Evolutionary conservation across 192 early-diverging fungal species (phyloP).

Genomic region (Umbelopsis sp.): DNA sequence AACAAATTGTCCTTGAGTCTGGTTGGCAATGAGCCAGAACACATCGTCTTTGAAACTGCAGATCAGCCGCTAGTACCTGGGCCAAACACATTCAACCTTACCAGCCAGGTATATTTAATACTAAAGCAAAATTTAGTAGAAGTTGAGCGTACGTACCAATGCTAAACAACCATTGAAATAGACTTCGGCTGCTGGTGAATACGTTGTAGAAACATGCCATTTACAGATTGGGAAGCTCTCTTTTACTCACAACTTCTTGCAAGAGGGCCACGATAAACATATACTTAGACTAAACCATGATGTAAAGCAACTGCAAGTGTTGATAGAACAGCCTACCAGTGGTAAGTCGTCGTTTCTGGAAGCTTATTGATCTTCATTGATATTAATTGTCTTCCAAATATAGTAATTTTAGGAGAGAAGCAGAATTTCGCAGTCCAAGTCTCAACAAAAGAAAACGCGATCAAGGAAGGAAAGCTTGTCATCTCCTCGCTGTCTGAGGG

Average conservation of each 20-base stretch:
- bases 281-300: slow-evolving; percentile 52
- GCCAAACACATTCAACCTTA: slow-evolving; percentile 51
- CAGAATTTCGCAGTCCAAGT: slow-evolving; percentile 44
- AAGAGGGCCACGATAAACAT: slow-evolving; percentile 53
- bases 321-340: slow-evolving; percentile 38
- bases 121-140: background rate
- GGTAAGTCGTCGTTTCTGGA: slow-evolving; percentile 18
- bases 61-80: slow-evolving; percentile 54
- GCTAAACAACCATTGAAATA: slow-evolving; percentile 20
- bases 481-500: slow-evolving; percentile 44
- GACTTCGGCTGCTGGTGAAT: slow-evolving; percentile 63
- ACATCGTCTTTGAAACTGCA: slow-evolving; percentile 50
- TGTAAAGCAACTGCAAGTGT: slow-evolving; percentile 38
- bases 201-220: slow-evolving; percentile 54
- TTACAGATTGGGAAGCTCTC: slow-evolving; percentile 61
- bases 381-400: background rate
- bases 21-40: slow-evolving; percentile 55
- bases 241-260: slow-evolving; percentile 57
- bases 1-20: slow-evolving; percentile 51
- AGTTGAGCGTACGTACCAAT: too few relatives aligned
- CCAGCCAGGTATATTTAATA: slow-evolving; percentile 47
- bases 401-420: slow-evolving; percentile 44
- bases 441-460: slow-evolving; percentile 16
- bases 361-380: background rate
- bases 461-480: slow-evolving; percentile 31